A percentile compares a stretch with the other conserved stretches of the same genome.
phyloP scores from a whole-genome alignment of 345 rosid species.

The Psidium friedrichsthalianum region DNA sequence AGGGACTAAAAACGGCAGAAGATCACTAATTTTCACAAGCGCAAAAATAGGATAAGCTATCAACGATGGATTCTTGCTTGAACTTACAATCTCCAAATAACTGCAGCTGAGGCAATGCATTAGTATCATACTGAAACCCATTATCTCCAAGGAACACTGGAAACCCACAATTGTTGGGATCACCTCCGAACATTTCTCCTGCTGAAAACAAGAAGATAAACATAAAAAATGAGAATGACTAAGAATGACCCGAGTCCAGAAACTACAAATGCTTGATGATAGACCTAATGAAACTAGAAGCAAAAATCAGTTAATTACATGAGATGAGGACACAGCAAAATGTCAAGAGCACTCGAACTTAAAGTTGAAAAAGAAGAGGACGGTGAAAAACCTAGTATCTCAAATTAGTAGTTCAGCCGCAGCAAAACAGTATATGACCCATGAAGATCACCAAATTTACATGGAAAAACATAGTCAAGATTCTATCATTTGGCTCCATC shows the following conservation, averaged over 20 bases:
- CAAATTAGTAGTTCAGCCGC: background rate
- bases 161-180: slow-evolving; percentile 30
- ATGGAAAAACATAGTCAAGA: background rate
- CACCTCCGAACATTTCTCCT: slow-evolving; percentile 63
- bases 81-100: slow-evolving; percentile 43
- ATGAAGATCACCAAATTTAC: background rate
- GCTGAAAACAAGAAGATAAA: background rate
- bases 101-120: slow-evolving; percentile 49
- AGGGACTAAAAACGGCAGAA: background rate
- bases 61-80: background rate
- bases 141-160: slow-evolving; percentile 40
- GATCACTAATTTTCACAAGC: background rate
- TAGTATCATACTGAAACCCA: slow-evolving; percentile 39
- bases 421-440: background rate
- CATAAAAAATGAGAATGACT: background rate
- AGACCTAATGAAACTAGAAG: background rate
- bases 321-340: background rate
- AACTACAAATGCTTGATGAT: background rate
- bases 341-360: background rate
- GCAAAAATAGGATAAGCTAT: background rate
- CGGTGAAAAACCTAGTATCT: background rate
- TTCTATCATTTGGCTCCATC: background rate
- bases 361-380: background rate
- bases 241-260: background rate
- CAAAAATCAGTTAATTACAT: background rate